phyloP scores from a whole-genome alignment of 768 basidiomycete genomes.

The Macrolepiota fuliginosa region DNA sequence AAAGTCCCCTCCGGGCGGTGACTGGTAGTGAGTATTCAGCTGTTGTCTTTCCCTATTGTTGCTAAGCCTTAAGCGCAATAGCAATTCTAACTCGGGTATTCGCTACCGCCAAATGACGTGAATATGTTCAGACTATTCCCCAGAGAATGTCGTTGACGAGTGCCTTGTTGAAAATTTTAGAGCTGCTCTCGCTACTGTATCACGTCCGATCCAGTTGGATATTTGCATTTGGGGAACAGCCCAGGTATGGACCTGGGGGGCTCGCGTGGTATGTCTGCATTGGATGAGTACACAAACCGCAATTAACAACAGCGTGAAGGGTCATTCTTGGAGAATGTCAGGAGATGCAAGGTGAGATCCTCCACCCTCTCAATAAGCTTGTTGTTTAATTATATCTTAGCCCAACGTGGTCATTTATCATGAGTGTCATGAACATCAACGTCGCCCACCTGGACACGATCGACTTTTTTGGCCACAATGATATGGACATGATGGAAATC shows the following conservation, averaged over 20 bases:
- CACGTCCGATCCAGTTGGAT: constrained; percentile 45
- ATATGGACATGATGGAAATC: constrained; percentile 14
- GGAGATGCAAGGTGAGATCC: constrained; percentile 38
- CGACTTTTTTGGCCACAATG: constrained; percentile 12
- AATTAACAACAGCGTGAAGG: constrained; percentile 23
- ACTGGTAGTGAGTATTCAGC: constrained; percentile 45
- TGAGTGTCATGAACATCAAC: constrained; percentile 41
- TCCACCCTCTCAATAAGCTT: neutral
- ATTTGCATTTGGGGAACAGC: constrained; percentile 57
- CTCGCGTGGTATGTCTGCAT: constrained; percentile 35
- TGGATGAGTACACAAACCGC: neutral
- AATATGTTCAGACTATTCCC: constrained; percentile 15
- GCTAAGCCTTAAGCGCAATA: constrained; percentile 15
- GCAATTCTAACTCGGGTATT: constrained; percentile 57
- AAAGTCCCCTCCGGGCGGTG: constrained; percentile 33
- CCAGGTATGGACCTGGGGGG: constrained; percentile 59
- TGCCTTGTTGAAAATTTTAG: constrained; percentile 20
- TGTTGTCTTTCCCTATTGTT: too few relatives aligned
- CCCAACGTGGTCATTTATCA: constrained; percentile 49
- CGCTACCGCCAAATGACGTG: constrained; percentile 57
- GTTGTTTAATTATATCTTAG: constrained; percentile 18
- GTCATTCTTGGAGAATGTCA: constrained; percentile 56
- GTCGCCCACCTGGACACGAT: constrained; percentile 22
- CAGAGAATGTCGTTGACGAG: neutral
- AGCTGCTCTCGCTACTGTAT: constrained; percentile 40